Evolutionary conservation across 2,329 filamentous ascomycete species (phyloP).

Genomic region (Ophiostoma quercus): DNA sequence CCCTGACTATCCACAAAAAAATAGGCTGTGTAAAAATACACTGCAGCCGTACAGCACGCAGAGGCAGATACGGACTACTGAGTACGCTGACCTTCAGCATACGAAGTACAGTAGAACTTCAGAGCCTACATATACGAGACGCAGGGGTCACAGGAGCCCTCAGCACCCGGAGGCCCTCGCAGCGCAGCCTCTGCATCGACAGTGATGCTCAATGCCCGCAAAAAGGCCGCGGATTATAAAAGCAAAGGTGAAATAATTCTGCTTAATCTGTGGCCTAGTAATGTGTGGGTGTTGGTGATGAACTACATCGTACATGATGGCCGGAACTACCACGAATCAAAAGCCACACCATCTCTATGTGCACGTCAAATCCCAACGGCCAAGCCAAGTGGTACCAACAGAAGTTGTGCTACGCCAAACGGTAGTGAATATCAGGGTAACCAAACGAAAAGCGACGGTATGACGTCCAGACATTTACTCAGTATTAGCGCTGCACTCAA

Average conservation of each 20-base stretch:
- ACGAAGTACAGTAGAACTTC: neutral
- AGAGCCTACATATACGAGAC: constrained; percentile 6
- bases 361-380: neutral
- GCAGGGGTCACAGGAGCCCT: constrained; percentile 1
- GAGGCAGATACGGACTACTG: neutral
- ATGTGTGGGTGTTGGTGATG: neutral
- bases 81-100: neutral
- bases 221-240: neutral
- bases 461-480: neutral
- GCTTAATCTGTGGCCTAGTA: neutral
- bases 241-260: neutral
- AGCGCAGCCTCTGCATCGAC: neutral
- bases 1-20: neutral
- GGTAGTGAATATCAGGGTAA: neutral
- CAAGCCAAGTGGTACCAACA: no score
- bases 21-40: neutral
- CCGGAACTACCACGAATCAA: neutral
- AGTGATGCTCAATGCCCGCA: neutral
- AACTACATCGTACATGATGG: neutral
- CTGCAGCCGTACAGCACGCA: neutral
- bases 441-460: neutral
- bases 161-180: neutral
- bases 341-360: neutral
- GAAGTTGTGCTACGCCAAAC: neutral
- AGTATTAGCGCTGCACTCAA: neutral